Percentiles rank a stretch among this genome's conserved stretches.
Evolutionary conservation across 192 early-diverging fungal genomes (phyloP).

Genomic region (Pilobolus umbonatus): DNA sequence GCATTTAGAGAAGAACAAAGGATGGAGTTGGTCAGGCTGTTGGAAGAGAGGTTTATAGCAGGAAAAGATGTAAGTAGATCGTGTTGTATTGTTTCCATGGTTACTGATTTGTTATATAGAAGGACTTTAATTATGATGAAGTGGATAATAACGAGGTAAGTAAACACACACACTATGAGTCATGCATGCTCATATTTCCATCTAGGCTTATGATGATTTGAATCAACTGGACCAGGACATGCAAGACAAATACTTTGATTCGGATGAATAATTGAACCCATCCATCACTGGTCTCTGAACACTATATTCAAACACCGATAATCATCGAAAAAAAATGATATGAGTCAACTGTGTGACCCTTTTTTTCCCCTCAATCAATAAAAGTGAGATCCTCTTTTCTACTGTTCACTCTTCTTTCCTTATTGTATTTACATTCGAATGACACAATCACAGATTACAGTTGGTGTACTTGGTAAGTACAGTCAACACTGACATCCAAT

Average conservation of each 20-base stretch:
- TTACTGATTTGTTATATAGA: background rate
- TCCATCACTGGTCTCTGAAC: too few species aligned
- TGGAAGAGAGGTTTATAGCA: constrained; percentile 36
- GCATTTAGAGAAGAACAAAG: constrained; percentile 23
- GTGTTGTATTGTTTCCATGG: background rate
- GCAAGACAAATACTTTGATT: constrained; percentile 38
- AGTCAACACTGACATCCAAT: background rate
- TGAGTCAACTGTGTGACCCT: too few species aligned
- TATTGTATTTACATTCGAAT: too few species aligned
- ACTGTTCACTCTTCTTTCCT: too few species aligned
- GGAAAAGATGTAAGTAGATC: constrained; percentile 36
- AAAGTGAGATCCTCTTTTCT: too few species aligned
- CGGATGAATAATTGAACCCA: constrained; percentile 27
- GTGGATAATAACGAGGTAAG: constrained; percentile 39
- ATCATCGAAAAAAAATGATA: too few species aligned
- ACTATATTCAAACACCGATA: too few species aligned
- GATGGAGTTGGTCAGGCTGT: constrained; percentile 32
- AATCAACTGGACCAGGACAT: constrained; percentile 30
- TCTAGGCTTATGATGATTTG: constrained; percentile 34
- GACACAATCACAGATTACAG: too few species aligned
- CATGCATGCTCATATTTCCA: background rate
- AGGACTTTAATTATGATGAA: constrained; percentile 34
- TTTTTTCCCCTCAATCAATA: too few species aligned
- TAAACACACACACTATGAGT: background rate
- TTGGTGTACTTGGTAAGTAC: constrained; percentile 11